A percentile compares a stretch with the other conserved stretches of the same genome.
These are phyloP conservation scores for Posidonia oceanica DNA, from an alignment of 116 monocot species.

Conservation along the genomic window DNA sequence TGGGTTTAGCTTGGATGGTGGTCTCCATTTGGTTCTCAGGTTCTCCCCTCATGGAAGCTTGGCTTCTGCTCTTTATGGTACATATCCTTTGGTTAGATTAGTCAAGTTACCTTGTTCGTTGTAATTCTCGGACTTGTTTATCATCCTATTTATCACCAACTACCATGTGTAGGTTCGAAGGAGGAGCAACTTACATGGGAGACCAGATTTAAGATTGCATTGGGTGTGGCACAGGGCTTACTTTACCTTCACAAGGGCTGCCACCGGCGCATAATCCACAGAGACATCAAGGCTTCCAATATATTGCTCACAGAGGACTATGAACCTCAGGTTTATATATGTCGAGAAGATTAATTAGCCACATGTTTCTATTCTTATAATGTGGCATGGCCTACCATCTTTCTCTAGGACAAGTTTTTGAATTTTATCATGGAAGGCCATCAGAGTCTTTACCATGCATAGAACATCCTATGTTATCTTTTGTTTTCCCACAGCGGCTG, in stretches of 20 bases:
- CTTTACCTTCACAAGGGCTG: constrained; percentile 29
- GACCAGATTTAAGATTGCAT: constrained; percentile 20
- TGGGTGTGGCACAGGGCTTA: constrained; percentile 27
- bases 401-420: too few species aligned
- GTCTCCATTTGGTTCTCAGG: constrained; percentile 19
- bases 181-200: constrained; percentile 17
- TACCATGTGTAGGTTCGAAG: not conserved
- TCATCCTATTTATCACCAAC: not conserved
- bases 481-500: too few species aligned
- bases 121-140: not conserved
- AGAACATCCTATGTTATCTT: too few species aligned
- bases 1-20: constrained; percentile 19
- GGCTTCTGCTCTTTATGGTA: constrained; percentile 22
- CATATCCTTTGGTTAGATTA: not conserved
- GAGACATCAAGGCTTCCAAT: constrained; percentile 40
- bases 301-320: constrained; percentile 27
- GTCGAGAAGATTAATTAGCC: too few species aligned
- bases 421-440: too few species aligned
- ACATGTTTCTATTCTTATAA: too few species aligned
- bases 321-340: constrained; percentile 22
- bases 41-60: constrained; percentile 25
- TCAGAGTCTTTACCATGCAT: too few species aligned
- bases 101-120: too few species aligned
- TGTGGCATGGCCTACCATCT: too few species aligned
- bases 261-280: constrained; percentile 34